phyloP scores from a whole-genome alignment of 768 basidiomycete genomes.

The Rhodotorula diobovata region DNA sequence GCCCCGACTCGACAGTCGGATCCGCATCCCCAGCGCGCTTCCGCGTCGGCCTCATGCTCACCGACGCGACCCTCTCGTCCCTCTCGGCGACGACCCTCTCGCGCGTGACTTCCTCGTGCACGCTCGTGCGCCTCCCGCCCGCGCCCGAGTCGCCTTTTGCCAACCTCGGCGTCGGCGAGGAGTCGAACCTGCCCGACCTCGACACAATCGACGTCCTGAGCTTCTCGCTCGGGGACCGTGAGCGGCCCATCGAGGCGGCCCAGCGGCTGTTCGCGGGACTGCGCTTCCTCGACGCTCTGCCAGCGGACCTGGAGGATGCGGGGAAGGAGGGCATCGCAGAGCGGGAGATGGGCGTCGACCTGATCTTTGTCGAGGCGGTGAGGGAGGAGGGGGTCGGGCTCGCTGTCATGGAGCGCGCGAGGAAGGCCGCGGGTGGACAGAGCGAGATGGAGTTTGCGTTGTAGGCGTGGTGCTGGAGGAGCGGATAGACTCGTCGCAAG shows the following conservation, averaged over 20 bases:
- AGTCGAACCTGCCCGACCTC: conserved; percentile 22
- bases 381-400: conserved; percentile 74
- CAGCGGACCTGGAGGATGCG: background rate
- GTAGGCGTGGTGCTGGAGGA: background rate
- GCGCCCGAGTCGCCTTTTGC: conserved; percentile 33
- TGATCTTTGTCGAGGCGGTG: conserved; percentile 81
- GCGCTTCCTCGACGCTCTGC: conserved; percentile 62
- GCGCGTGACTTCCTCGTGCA: background rate
- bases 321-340: conserved; percentile 43
- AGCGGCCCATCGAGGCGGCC: conserved; percentile 61
- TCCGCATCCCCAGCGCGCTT: background rate
- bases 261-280: conserved; percentile 82
- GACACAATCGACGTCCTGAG: conserved; percentile 21
- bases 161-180: conserved; percentile 9
- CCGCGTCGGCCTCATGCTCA: conserved; percentile 66
- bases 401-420: conserved; percentile 89
- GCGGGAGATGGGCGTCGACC: conserved; percentile 60
- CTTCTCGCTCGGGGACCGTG: conserved; percentile 43
- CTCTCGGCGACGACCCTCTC: background rate
- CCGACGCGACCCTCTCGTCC: conserved; percentile 55
- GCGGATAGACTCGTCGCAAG: too few species aligned
- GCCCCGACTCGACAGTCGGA: too few species aligned
- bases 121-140: background rate
- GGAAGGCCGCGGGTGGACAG: conserved; percentile 72
- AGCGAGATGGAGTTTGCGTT: conserved; percentile 3